phyloP scores from a whole-genome alignment of 495 filamentous ascomycete genomes.

The Lindgomyces ingoldianus region DNA sequence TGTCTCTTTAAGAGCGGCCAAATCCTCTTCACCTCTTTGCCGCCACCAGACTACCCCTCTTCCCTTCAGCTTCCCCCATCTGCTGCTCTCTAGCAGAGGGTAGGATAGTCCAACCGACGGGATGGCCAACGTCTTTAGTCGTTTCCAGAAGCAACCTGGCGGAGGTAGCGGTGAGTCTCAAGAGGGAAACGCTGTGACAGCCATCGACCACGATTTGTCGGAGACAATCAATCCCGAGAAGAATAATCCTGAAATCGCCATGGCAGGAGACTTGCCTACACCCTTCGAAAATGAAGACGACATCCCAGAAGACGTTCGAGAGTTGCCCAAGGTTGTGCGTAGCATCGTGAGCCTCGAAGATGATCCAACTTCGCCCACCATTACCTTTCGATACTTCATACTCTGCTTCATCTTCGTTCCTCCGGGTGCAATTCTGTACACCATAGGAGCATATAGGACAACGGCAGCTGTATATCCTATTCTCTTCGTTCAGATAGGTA shows the following conservation, averaged over 20 bases:
- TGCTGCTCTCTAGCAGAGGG: not conserved
- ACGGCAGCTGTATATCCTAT: conserved; percentile 58
- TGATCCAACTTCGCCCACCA: conserved; percentile 53
- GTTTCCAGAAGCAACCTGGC: not conserved
- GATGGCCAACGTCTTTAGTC: not conserved
- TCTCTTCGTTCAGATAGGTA: conserved; percentile 46
- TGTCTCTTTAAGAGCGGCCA: not conserved
- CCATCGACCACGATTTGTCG: not conserved
- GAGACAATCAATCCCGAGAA: conserved; percentile 1
- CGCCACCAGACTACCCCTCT: too few species aligned
- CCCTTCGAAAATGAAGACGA: conserved; percentile 10
- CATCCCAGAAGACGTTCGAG: conserved; percentile 19
- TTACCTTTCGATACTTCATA: conserved; percentile 60
- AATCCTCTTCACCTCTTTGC: too few species aligned
- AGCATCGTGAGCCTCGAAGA: conserved; percentile 56
- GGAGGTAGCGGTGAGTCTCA: not conserved
- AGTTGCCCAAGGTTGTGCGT: conserved; percentile 45
- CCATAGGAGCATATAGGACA: conserved; percentile 57
- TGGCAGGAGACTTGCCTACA: not conserved
- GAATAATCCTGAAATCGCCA: conserved; percentile 12
- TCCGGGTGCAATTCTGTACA: conserved; percentile 56
- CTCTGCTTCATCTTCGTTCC: conserved; percentile 55
- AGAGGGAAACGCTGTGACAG: not conserved
- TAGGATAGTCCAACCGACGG: not conserved
- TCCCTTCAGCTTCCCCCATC: not conserved